Base-by-base conservation (phyloP, 73 alveolate species). In the Paramecium pentaurelia region DNA sequence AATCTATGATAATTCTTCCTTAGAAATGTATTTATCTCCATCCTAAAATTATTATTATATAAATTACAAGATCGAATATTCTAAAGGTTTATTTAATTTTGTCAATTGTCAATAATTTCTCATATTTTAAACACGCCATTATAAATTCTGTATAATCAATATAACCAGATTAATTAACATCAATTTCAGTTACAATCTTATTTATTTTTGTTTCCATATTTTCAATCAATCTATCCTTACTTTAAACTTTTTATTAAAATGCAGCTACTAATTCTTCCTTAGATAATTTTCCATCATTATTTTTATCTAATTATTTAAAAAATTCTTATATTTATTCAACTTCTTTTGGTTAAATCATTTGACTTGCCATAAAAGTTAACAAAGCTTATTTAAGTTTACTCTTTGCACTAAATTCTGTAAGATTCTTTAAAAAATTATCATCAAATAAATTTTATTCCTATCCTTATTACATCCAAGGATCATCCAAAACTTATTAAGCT, bases 131-230 rank as follows among this genome's bases (percentile, higher is more conserved):
- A 68, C 89, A 59, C 2, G 95, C 95, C 77, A 84, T 75, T 25
- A 92, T 73, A 25, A 92, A 92, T 86, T 92, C 95, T 0, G 93
- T 92, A 45, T 86, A 92, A 51, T 92, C 95, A 0, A 92, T 84
- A 28, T 59, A 38, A 11, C 95, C 95, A 37, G 92, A 64, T 71
- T 47, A 86, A 86, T 92, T 92, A 6, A 73, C 88, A 87, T 92
- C 95, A 16, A 92, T 92, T 75, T 88, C 71, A 36, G 71, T 14
- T 6, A 88, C 49, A 44, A 88, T 88, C 8, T 88, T 70, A 20
- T 11, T 68, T 4, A 71, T 73, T 36, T 51, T 70, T n/a, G 84
- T 37, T 2, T 51, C 92, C 92, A 70, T 88, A 5, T 37, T 88
- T 22, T 49, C 89, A 49, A 80, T 49, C 18, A 80, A 20, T 80